Evolutionary conservation across 257 asterid species (phyloP).

Genomic region (Solanum pimpinellifolium): DNA sequence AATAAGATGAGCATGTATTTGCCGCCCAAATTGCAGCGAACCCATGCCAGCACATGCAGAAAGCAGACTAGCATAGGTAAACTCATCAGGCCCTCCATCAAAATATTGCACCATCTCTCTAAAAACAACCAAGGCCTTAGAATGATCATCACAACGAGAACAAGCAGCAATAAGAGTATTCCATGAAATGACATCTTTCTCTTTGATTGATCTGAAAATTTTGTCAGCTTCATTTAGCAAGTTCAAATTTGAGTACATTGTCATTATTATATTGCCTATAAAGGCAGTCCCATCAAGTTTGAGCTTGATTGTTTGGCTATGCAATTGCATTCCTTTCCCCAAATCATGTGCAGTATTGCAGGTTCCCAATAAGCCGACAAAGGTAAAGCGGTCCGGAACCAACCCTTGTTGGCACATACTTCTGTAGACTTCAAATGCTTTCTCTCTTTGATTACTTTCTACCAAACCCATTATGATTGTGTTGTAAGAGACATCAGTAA

Average conservation of each 20-base stretch:
- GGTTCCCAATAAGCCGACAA: constrained; percentile 46
- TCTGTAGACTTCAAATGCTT: constrained; percentile 46
- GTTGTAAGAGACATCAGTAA: constrained; percentile 44
- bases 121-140: constrained; percentile 34
- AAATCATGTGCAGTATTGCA: constrained; percentile 20
- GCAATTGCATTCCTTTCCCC: constrained; percentile 36
- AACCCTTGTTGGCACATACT: constrained; percentile 31
- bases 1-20: constrained; percentile 46
- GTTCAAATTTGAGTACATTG: constrained; percentile 37
- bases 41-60: constrained; percentile 53
- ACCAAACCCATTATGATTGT: constrained; percentile 50
- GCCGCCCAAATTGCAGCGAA: constrained; percentile 41
- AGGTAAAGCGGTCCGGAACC: constrained; percentile 64
- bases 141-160: constrained; percentile 38
- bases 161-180: constrained; percentile 46
- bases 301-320: constrained; percentile 46
- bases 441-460: constrained; percentile 30
- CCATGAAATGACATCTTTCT: constrained; percentile 60
- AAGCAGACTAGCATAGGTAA: constrained; percentile 47
- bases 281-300: constrained; percentile 40
- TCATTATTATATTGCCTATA: constrained; percentile 45
- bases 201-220: constrained; percentile 32
- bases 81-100: constrained; percentile 32
- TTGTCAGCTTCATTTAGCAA: constrained; percentile 33
- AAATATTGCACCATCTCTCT: constrained; percentile 35